Base-by-base conservation (phyloP, 2,329 filamentous ascomycete species). In the Beauveria sp. region DNA sequence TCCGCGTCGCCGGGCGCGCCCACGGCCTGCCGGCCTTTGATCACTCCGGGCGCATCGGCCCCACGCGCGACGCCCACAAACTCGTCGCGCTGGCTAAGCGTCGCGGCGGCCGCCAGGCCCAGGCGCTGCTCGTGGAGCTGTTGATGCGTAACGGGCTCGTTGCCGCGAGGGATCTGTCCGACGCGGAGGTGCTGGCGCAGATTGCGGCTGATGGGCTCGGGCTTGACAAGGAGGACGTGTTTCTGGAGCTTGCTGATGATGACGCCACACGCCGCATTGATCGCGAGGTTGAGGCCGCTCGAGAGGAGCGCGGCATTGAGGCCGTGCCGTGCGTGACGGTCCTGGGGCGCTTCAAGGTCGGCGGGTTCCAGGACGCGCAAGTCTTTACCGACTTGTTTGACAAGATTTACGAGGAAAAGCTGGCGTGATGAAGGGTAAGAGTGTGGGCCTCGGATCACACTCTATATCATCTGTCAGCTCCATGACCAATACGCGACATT, bases 281-380 rank as follows among this genome's bases (percentile, higher is more conserved):
- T 62, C 66, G 66, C 8, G 69, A 73, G 62, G 71, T 71, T 1
- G 60, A 68, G 49, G 64, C 52, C 8, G 72, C 74, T 3, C 67
- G 64, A 48, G 67, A 67, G 26, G 64, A 67, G 12, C 65, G 67
- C 5, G 73, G 72, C 7, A 74, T 93, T 59, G 79, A 78, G 62
- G 89, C 89, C 0, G 89, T 93, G 66, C 89, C 90, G 18, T 86
- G 88, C 67, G 90, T 90, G 68, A 86, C 85, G 2, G 80, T 93
- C 56, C 88, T 91, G 69, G 84, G 80, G 1, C 77, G 78, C 68
- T 91, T 85, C 72, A 81, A 86, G 65, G 78, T 93, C 20, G 85
- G 87, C 9, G 90, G 90, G 1, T 89, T 87, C 61, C 88, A 93
- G 76, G 83, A 87, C 63, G 78, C 83, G 3, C 79, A 79, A 50